Percentiles rank a stretch among this genome's conserved stretches.
These are phyloP conservation scores for Alternaria atra DNA, from an alignment of 2,329 filamentous ascomycete species.

Conservation along the genomic window DNA sequence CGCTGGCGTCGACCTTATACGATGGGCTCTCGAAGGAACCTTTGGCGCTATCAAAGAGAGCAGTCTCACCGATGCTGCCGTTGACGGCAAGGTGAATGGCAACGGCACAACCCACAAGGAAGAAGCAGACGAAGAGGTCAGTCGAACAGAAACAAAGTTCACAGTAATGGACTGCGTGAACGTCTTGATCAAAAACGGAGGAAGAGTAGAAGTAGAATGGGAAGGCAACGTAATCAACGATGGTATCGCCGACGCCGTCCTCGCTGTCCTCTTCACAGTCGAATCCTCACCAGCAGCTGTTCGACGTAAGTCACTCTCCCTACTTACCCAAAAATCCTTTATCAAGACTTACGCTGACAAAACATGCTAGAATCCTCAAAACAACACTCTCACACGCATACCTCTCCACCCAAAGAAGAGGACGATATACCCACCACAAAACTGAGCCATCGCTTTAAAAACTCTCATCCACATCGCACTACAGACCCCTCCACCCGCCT, in stretches of 20 bases:
- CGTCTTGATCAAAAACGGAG: conserved; percentile 78
- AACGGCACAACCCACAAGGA: conserved; percentile 56
- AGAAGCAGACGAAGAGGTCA: conserved; percentile 72
- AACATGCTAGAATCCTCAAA: conserved; percentile 47
- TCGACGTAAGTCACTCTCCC: conserved; percentile 69
- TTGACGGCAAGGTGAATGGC: conserved; percentile 47
- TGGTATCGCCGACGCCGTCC: conserved; percentile 95
- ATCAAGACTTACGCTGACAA: conserved; percentile 17
- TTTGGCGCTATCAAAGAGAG: conserved; percentile 77
- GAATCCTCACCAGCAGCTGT: conserved; percentile 95
- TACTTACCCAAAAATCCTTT: conserved; percentile 8
- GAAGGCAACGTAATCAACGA: conserved; percentile 98
- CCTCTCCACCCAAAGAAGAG: conserved; percentile 8
- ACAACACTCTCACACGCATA: conserved; percentile 41
- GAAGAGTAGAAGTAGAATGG: conserved; percentile 92
- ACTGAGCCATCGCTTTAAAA: conserved; percentile 46
- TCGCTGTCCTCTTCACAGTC: conserved; percentile 89
- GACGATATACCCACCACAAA: conserved; percentile 15
- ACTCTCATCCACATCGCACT: conserved; percentile 75
- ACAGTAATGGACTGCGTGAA: conserved; percentile 89
- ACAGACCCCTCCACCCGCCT: conserved; percentile 79
- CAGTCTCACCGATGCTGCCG: conserved; percentile 40
- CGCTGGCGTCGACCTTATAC: conserved; percentile 88
- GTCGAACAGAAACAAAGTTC: conserved; percentile 63
- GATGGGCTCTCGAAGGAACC: conserved; percentile 92